These are phyloP conservation scores for Cryomyces antarcticus DNA, from an alignment of 495 filamentous ascomycete species.

Conservation along the genomic window DNA sequence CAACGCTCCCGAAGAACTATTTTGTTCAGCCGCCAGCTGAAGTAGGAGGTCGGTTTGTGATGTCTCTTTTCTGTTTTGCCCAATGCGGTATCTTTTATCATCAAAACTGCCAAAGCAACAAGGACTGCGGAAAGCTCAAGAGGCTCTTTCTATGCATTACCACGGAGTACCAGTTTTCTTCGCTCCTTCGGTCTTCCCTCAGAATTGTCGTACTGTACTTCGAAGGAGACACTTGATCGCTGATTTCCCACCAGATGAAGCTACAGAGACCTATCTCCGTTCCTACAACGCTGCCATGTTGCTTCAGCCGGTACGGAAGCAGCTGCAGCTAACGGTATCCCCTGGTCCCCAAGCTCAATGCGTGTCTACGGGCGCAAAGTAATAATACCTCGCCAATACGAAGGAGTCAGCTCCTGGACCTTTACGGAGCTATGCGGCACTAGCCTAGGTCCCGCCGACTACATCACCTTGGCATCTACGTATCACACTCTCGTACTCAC, in stretches of 20 bases:
- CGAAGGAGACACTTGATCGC: background rate
- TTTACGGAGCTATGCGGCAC: conserved; percentile 37
- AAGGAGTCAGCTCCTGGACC: conserved; percentile 31
- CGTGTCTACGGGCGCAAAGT: conserved; percentile 40
- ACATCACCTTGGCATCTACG: conserved; percentile 46
- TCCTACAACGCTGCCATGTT: background rate
- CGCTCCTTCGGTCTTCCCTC: too few relatives aligned
- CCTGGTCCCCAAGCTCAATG: conserved; percentile 29
- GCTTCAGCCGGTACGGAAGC: background rate
- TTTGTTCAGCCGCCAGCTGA: conserved; percentile 2
- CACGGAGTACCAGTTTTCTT: too few relatives aligned
- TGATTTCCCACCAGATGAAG: background rate
- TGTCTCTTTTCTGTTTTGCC: too few relatives aligned
- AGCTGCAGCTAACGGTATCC: conserved; percentile 1
- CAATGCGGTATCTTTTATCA: too few relatives aligned
- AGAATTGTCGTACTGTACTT: too few relatives aligned
- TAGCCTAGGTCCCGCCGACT: conserved; percentile 47
- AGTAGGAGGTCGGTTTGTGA: too few relatives aligned
- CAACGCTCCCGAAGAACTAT: conserved; percentile 8
- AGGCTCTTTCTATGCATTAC: too few relatives aligned
- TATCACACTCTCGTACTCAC: conserved; percentile 49
- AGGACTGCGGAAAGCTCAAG: too few relatives aligned
- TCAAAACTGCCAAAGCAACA: too few relatives aligned
- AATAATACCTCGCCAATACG: conserved; percentile 26
- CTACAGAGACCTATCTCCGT: background rate